Evolutionary conservation across 2,329 filamentous ascomycete species (phyloP), one percentile per base, ranked within the genome.

Genomic region (Fusarium odoratissimum): DNA sequence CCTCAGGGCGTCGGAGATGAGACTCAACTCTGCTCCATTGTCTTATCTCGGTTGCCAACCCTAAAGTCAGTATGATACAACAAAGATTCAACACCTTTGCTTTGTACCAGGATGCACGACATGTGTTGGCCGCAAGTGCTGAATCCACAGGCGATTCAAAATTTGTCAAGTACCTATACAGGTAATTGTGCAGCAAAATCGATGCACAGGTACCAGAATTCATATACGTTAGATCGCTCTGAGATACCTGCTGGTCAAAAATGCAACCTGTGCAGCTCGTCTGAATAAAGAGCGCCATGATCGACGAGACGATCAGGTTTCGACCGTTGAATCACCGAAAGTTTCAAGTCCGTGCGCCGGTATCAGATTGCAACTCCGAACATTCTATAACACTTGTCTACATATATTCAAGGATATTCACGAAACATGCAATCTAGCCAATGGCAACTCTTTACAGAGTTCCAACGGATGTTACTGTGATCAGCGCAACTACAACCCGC

Each of bases 21-120:
- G 66, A 64, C 59, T 67, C 41, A 65, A 44, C 64, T 62, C 61
- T 46, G 67, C 61, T 60, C 51, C 58, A 40, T 42, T 62, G 73
- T 71, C 70, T 74, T 75, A 64, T 72, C 64, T 70, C 65, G 72
- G 65, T 60, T 75, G 66, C 37, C 62, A 48, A 56, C 61, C 42
- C 52, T 49, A 62, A 42, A 64, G 40, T 65, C 46, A 42, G 49
- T 38, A 52, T 48, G 52, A 41, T 65, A 57, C 41, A 45, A 60
- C 58, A 60, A 38, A 45, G 56, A 35, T 33, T 30, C 58, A 57
- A 37, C 41, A 64, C 33, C 37, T 48, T 56, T 61, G 45, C 54
- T 40, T 44, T 60, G 48, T 71, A 40, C 37, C 46, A 60, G 51
- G 52, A 45, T 46, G 35, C 33, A 68, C 56, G 16, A 25, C 57